Evolutionary conservation across 1,139 yeast genomes (phyloP).

Genomic region (Protomyces inouyei): DNA sequence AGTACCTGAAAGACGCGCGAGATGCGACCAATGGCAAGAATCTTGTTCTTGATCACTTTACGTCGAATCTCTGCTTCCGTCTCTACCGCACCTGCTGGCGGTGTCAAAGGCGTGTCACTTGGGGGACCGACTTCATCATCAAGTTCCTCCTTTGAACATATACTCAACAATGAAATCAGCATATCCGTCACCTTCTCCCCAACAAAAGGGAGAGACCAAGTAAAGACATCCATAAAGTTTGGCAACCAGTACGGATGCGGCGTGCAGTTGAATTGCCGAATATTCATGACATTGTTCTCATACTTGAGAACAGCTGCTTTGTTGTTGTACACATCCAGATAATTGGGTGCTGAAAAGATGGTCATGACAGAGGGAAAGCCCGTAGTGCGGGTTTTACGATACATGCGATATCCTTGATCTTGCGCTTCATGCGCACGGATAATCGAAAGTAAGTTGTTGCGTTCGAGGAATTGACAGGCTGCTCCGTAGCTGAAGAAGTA

Average conservation of each 20-base stretch:
- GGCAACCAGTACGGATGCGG: slow-evolving; percentile 99
- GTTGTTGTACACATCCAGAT: slow-evolving; percentile 86
- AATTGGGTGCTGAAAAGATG: slow-evolving; percentile 93
- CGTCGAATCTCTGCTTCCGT: slow-evolving; percentile 44
- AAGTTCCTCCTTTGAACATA: slow-evolving; percentile 92
- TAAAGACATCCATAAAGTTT: slow-evolving; percentile 93
- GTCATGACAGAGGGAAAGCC: slow-evolving; percentile 93
- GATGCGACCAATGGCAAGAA: slow-evolving; percentile 89
- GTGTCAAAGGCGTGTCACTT: slow-evolving; percentile 29
- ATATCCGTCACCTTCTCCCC: slow-evolving; percentile 94
- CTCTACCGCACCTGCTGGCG: slow-evolving; percentile 30
- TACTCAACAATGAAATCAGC: slow-evolving; percentile 82
- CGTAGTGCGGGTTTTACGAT: slow-evolving; percentile 74
- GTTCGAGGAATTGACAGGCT: slow-evolving; percentile 70
- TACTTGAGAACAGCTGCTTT: slow-evolving; percentile 91
- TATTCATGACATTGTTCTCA: slow-evolving; percentile 83
- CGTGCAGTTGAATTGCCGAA: slow-evolving; percentile 83
- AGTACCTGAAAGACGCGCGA: slow-evolving; percentile 88
- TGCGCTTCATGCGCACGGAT: slow-evolving; percentile 98
- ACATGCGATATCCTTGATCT: slow-evolving; percentile 87
- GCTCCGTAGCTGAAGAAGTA: slow-evolving; percentile 85
- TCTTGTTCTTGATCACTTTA: slow-evolving; percentile 74
- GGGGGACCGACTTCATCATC: slow-evolving; percentile 51
- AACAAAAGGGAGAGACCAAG: slow-evolving; percentile 96
- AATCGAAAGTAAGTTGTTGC: slow-evolving; percentile 72